Percentiles rank a stretch among this genome's conserved stretches.
Conservation (phyloP, 1,284 basidiomycete species). For the Ganoderma resinaceum region DNA sequence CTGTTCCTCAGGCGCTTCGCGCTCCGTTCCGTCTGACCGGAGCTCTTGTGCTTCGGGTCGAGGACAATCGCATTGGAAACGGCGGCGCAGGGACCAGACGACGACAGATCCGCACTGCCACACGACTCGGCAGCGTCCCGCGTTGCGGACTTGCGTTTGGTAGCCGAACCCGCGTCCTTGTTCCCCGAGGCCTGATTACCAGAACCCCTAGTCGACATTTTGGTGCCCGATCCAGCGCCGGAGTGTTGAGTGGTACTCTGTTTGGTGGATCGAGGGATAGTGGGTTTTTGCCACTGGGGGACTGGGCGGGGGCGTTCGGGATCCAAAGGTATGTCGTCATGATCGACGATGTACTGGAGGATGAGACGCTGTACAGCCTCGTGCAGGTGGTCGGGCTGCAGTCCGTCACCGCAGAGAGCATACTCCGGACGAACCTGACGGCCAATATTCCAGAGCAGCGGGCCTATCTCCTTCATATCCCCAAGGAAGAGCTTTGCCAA, state of each 20-base stretch:
- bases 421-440: neutral
- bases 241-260: neutral
- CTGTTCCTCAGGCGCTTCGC: neutral
- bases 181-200: neutral
- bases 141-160: neutral
- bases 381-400: neutral
- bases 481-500: neutral
- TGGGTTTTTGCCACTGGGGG: neutral
- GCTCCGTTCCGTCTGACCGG: neutral
- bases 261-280: neutral
- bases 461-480: neutral
- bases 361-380: slow-evolving; percentile 10
- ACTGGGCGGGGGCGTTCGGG: neutral
- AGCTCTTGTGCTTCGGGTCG: neutral
- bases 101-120: neutral
- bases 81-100: neutral
- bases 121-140: neutral
- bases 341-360: slow-evolving; percentile 7
- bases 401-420: neutral
- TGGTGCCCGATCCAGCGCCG: neutral
- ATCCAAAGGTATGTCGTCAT: neutral
- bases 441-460: neutral
- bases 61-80: neutral
- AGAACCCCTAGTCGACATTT: neutral
- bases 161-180: neutral